Base-by-base conservation (phyloP, 73 alveolate genomes). In the Uronychia binucleata region DNA sequence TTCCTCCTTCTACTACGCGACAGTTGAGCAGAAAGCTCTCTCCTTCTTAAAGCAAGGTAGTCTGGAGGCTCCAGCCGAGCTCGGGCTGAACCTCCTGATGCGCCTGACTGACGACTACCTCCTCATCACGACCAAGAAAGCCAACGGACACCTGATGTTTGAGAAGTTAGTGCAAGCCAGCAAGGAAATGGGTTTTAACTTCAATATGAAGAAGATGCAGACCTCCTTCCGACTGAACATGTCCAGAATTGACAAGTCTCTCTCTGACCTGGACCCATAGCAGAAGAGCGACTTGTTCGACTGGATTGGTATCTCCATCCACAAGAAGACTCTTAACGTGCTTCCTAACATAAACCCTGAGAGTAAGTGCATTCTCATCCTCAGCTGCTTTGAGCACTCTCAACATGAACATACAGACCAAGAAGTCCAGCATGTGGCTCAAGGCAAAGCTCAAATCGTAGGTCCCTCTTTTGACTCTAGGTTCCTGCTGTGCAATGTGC, bases 291-390 rank as follows among this genome's bases (percentile, higher is more conserved):
- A 90, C 0, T 75, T 74, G 35, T 75, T 80, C 77, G 78, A 81
- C 77, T 90, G 96, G 96, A 90, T 90, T 28, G 96, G 96, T 13
- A 86, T 90, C 86, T 86, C 90, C 0, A 90, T 90, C 25, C 91
- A 90, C 58, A 80, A 33, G 88, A 76, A 74, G 35, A 86, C 85
- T 59, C 88, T 90, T 11, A 82, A 77, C 35, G 58, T 90, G 30
- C 57, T 86, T 30, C 90, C 83, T 28, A 81, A 85, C 67, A 85
- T 90, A 26, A 86, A 90, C 31, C 57, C 19, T 46, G 67, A 46
- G n/a, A 46, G 67, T 46, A 46, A 46, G 67, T 46, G 5, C 19
- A 46, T 46, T 81, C 46, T 57, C 78, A 31, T 34, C 29, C 57
- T 82, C 85, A 79, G 96, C 89, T 5, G 81, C 84, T 77, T 59